Evolutionary conservation across 495 filamentous ascomycete species (phyloP).

Genomic region (Daldinia loculata): DNA sequence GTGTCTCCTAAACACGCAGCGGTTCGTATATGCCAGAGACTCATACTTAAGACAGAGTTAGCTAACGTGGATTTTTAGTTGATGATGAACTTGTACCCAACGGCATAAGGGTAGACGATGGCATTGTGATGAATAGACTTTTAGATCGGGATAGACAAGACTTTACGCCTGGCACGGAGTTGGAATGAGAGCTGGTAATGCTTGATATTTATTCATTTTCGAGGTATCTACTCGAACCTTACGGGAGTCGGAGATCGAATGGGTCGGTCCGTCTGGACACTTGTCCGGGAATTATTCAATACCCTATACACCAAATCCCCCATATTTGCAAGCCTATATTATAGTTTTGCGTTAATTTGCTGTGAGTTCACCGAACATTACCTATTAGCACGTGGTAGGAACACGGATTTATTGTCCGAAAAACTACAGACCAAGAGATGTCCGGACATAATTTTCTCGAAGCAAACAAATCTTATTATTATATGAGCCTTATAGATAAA

Average conservation of each 20-base stretch:
- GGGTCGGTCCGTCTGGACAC: background rate
- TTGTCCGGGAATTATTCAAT: background rate
- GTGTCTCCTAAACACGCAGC: slow-evolving; percentile 86
- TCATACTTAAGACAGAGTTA: background rate
- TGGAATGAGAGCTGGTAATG: slow-evolving; percentile 10
- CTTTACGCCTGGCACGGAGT: slow-evolving; percentile 25
- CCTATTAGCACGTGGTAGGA: background rate
- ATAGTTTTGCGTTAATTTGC: no score
- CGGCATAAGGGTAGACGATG: slow-evolving; percentile 28
- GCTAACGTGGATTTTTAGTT: slow-evolving; percentile 41
- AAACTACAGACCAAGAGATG: background rate
- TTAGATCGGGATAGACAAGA: slow-evolving; percentile 22
- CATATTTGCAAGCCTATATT: background rate
- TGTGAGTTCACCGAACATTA: no score
- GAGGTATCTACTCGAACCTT: background rate
- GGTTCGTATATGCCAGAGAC: slow-evolving; percentile 57
- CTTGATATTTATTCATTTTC: slow-evolving; percentile 8
- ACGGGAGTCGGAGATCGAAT: background rate
- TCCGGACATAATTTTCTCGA: background rate
- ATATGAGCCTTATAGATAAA: background rate
- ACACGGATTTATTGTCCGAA: background rate
- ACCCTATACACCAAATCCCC: background rate
- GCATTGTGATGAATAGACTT: slow-evolving; percentile 16
- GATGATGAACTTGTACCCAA: slow-evolving; percentile 56
- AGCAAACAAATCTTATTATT: background rate